Evolutionary conservation across 805 yeast genomes (phyloP).

Genomic region (Candida loeiensis): DNA sequence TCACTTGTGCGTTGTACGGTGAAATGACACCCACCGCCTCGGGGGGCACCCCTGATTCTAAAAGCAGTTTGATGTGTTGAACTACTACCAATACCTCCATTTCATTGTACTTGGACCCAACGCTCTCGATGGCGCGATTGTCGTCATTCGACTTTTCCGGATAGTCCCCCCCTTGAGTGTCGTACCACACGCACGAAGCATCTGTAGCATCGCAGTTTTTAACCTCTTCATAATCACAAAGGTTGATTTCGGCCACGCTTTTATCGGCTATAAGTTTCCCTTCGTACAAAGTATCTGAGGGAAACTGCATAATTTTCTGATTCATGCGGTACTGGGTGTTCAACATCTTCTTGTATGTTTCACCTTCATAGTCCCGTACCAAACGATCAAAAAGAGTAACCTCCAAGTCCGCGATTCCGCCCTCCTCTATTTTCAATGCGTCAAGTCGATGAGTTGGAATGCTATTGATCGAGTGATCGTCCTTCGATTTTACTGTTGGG

Average conservation of each 20-base stretch:
- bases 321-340: constrained; percentile 89
- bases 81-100: constrained; percentile 66
- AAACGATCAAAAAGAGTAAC: constrained; percentile 80
- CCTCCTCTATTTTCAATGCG: constrained; percentile 16
- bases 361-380: constrained; percentile 41
- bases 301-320: constrained; percentile 68
- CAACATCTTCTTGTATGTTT: constrained; percentile 53
- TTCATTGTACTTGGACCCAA: constrained; percentile 68
- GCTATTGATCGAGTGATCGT: constrained; percentile 3
- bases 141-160: constrained; percentile 51
- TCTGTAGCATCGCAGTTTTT: constrained; percentile 52
- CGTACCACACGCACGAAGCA: constrained; percentile 71
- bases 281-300: constrained; percentile 64
- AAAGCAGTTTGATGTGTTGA: constrained; percentile 51
- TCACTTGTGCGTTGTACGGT: constrained; percentile 88
- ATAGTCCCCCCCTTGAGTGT: constrained; percentile 87
- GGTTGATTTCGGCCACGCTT: constrained; percentile 48
- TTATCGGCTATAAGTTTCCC: constrained; percentile 60
- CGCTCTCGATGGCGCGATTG: constrained; percentile 17
- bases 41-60: constrained; percentile 50
- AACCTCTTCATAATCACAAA: constrained; percentile 50
- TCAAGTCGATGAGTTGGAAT: background rate
- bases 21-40: constrained; percentile 78
- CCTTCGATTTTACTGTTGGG: constrained; percentile 71
- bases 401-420: constrained; percentile 47